A percentile compares a stretch with the other conserved stretches of the same genome.
These are phyloP conservation scores for Kwoniella newhampshirensis DNA, from an alignment of 768 basidiomycete genomes.

Conservation along the genomic window DNA sequence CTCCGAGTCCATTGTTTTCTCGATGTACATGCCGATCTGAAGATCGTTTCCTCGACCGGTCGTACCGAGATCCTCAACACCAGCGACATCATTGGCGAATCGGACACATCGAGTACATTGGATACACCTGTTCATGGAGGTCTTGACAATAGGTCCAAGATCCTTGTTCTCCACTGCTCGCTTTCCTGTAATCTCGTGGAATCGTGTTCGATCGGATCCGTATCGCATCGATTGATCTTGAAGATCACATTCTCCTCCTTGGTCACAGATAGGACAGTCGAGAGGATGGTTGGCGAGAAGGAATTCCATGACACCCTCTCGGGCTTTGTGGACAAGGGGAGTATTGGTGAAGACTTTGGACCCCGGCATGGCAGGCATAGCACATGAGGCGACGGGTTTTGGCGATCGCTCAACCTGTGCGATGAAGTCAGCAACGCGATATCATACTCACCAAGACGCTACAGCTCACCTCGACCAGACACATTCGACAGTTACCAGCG, in stretches of 20 bases:
- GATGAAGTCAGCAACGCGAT: background rate
- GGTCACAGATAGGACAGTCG: constrained; percentile 98
- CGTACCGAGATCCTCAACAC: constrained; percentile 94
- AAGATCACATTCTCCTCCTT: constrained; percentile 97
- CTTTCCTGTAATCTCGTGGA: constrained; percentile 98
- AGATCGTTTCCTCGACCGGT: constrained; percentile 97
- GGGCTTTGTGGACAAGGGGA: constrained; percentile 64
- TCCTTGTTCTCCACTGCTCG: constrained; percentile 98
- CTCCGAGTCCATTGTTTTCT: constrained; percentile 96
- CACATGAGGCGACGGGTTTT: constrained; percentile 92
- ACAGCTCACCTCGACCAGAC: constrained; percentile 75
- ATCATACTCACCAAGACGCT: background rate
- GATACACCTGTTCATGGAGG: constrained; percentile 97
- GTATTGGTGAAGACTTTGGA: constrained; percentile 90
- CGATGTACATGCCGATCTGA: constrained; percentile 97
- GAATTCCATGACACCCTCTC: constrained; percentile 99
- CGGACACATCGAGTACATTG: constrained; percentile 99
- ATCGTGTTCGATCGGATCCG: constrained; percentile 92
- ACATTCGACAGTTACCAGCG: constrained; percentile 99
- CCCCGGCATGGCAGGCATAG: constrained; percentile 97
- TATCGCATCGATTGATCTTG: constrained; percentile 99
- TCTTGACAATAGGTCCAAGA: constrained; percentile 95
- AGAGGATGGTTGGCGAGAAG: constrained; percentile 95
- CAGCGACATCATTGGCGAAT: constrained; percentile 98
- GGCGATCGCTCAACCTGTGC: constrained; percentile 76